Base-by-base conservation (phyloP, 306 rosid genomes). In the Casuarina cunninghamiana region DNA sequence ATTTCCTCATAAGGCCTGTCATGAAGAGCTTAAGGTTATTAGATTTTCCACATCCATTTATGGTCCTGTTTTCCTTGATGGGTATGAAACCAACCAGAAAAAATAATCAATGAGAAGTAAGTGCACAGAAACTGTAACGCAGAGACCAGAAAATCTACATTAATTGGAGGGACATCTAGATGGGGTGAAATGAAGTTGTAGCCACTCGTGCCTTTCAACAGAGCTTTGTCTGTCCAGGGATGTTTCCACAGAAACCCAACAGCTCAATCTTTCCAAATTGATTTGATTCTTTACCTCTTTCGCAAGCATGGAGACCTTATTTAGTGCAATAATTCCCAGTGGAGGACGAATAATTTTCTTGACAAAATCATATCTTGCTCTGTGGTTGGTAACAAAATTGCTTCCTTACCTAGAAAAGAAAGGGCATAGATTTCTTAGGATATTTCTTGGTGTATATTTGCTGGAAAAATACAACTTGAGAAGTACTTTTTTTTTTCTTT, bases 221-320 rank as follows among this genome's bases (percentile, higher is more conserved):
- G 62, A 38, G 74, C 13, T 37, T 11, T 67, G 71, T 60, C 75
- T 81, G 77, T 80, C 79, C 48, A 71, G 17, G 61, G 70, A 67
- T 75, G 74, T 67, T 68, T 74, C 49, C 61, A 26, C 72, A 81
- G 69, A 71, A 43, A 69, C 77, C 81, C 62, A 81, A 71, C 81
- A 81, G n/a, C 69, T 58, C n/a, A 81, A 71, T 73, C 66, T 82
- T 78, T 67, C 38, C 21, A 44, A 45, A 48, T 73, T 16, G 55
- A 78, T 78, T 60, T 78, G 82, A 78, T 55, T 73, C 60, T 62
- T 62, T 57, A 16, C 73, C 67, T 32, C 63, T 71, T 53, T 44
- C 51, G 26, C 79, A 70, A 61, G 68, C 78, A 54, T 45, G 46
- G 74, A 46, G 74, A 75, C 37, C 70, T 62, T 75, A 78, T 72